These are phyloP conservation scores for Protea cynaroides DNA, from an alignment of 164 flowering plant genomes.

Conservation along the genomic window DNA sequence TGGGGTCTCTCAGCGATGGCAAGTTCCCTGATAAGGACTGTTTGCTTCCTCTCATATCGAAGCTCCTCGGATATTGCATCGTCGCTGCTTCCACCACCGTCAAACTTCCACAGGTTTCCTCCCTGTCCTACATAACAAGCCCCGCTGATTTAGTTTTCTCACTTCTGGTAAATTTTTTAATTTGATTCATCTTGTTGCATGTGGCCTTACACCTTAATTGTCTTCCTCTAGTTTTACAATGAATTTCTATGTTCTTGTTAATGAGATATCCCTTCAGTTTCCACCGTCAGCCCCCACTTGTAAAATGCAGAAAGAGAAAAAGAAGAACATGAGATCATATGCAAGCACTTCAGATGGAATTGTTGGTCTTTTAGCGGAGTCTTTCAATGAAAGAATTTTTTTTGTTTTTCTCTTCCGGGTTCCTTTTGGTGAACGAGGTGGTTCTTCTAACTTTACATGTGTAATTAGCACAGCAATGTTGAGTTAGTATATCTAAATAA, in stretches of 20 bases:
- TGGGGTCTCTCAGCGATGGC: conserved; percentile 56
- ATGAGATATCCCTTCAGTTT: neutral
- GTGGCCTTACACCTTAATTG: neutral
- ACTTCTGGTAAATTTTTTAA: neutral
- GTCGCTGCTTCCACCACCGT: conserved; percentile 96
- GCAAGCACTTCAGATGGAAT: too few relatives aligned
- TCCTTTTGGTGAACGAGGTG: too few relatives aligned
- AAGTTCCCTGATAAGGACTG: conserved; percentile 74
- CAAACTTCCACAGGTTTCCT: conserved; percentile 78
- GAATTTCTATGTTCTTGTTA: neutral
- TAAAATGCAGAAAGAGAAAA: too few relatives aligned
- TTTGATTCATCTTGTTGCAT: neutral
- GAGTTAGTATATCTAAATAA: too few relatives aligned
- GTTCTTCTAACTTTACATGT: too few relatives aligned
- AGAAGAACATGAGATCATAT: too few relatives aligned
- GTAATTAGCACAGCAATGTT: too few relatives aligned
- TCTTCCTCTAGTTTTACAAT: too few relatives aligned
- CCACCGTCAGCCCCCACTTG: too few relatives aligned
- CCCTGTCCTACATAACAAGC: neutral
- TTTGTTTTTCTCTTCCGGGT: too few relatives aligned
- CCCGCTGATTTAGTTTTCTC: neutral
- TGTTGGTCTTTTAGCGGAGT: too few relatives aligned
- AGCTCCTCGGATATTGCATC: conserved; percentile 83
- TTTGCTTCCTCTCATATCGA: conserved; percentile 82
- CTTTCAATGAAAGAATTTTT: too few relatives aligned